Evolutionary conservation across 2,329 filamentous ascomycete genomes (phyloP), one percentile per base, ranked within the genome.

Genomic region (Teratosphaeria epicoccoides): DNA sequence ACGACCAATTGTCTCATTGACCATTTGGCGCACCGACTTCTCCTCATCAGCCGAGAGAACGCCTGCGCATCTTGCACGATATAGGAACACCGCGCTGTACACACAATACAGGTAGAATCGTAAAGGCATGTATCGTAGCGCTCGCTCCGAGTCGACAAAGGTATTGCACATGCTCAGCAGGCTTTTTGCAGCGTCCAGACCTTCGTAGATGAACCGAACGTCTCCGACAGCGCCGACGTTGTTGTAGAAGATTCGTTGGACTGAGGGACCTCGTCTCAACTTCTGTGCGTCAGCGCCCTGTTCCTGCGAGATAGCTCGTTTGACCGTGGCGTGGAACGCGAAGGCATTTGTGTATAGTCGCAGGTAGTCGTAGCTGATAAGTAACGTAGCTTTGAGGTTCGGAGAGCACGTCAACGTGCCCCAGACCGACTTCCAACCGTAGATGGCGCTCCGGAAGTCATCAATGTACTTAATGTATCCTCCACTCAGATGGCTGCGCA

Each of bases 401-500:
- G 79, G 74, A 1, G 83, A 84, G 61, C 83, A 86, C 43, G 77
- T 79, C 24, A 85, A 65, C 1, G 78, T 79, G 1, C 82, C 82
- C 83, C 84, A 87, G 1, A 80, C 76, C 43, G 80, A 78, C 59
- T 87, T 85, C 84, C 84, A 87, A 45, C 79, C 79, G 51, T 83
- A 76, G 10, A 87, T 82, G 1, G 82, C 81, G 1, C 78, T 76
- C 2, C 83, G 77, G 57, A 87, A 87, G 61, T 87, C 84, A 59
- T 87, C 84, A 55, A 87, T 83, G 57, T 86, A 87, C 62, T 86
- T 82, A 55, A 86, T 84, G 61, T 87, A 87, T 58, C 85, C 81
- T 1, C 84, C 84, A 61, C 82, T 82, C 24, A 84, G 71, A 68
- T 87, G 85, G 55, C 83, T 78, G 52, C 86, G 80, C 63, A 83